Evolutionary conservation across 2,329 filamentous ascomycete genomes (phyloP).

Genomic region (Phaeoacremonium minimum): DNA sequence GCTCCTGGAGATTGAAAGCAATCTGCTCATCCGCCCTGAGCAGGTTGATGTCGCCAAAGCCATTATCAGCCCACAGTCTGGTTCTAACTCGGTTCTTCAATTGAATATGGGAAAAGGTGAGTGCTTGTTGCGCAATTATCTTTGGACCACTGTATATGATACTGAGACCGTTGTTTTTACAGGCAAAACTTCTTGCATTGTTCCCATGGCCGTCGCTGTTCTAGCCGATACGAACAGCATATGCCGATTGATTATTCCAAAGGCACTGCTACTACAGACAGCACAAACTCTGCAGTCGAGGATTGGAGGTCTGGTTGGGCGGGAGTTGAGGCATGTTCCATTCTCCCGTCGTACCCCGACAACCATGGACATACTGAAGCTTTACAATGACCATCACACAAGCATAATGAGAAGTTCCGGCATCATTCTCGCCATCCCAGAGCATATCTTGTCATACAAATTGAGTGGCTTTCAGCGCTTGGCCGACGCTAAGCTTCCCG

Average conservation of each 20-base stretch:
- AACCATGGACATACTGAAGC: constrained; percentile 15
- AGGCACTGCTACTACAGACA: constrained; percentile 52
- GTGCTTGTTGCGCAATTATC: too few species aligned
- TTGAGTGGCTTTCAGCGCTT: constrained; percentile 56
- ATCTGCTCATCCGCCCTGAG: constrained; percentile 56
- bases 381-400: constrained; percentile 33
- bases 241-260: constrained; percentile 50
- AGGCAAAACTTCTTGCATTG: constrained; percentile 55
- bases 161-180: too few species aligned
- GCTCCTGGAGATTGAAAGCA: constrained; percentile 61
- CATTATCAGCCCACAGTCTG: constrained; percentile 50
- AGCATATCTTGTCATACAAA: constrained; percentile 62
- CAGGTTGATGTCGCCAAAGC: constrained; percentile 60
- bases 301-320: constrained; percentile 49
- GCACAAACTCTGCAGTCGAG: constrained; percentile 50
- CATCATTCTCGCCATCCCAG: constrained; percentile 56
- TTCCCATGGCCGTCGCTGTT: constrained; percentile 43
- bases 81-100: constrained; percentile 56
- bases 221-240: constrained; percentile 42
- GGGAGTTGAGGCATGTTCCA: constrained; percentile 50
- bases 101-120: constrained; percentile 63
- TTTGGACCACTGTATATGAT: too few species aligned
- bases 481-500: constrained; percentile 34
- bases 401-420: constrained; percentile 38
- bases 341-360: constrained; percentile 50